These are phyloP conservation scores for Epithemia pelagica DNA, from an alignment of 108 stramenopile genomes.

Conservation along the genomic window DNA sequence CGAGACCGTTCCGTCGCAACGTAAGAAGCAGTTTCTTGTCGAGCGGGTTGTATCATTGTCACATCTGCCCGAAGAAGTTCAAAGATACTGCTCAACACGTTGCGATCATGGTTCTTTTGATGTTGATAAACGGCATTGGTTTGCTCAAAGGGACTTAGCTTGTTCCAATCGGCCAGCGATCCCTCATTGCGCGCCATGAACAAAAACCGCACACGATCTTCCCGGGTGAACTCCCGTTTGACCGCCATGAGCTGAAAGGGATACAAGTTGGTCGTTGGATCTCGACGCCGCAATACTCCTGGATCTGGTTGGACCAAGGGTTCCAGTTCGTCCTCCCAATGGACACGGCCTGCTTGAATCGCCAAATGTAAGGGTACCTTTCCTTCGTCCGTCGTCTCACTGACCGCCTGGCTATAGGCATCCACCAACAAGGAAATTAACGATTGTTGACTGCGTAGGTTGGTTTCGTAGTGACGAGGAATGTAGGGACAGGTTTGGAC, in stretches of 20 bases:
- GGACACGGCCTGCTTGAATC: slow-evolving; percentile 15
- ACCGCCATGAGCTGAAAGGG: slow-evolving; percentile 14
- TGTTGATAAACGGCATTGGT: background rate
- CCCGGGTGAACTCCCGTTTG: background rate
- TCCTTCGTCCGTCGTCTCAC: slow-evolving; percentile 8
- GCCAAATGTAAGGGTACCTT: slow-evolving; percentile 26
- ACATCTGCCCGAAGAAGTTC: slow-evolving; percentile 10
- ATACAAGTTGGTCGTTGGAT: slow-evolving; percentile 5
- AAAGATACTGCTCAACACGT: slow-evolving; percentile 4
- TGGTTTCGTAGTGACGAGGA: slow-evolving; percentile 6
- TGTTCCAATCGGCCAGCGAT: slow-evolving; percentile 2
- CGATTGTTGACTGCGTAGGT: background rate
- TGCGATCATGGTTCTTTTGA: background rate
- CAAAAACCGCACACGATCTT: background rate
- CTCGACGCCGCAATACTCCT: background rate
- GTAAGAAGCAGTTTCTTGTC: background rate
- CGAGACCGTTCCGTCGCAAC: background rate
- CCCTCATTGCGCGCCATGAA: background rate
- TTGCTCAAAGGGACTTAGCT: background rate
- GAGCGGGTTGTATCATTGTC: background rate
- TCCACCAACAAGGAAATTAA: background rate
- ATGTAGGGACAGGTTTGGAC: slow-evolving; percentile 4
- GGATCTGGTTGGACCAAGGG: slow-evolving; percentile 4
- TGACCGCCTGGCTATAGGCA: slow-evolving; percentile 15
- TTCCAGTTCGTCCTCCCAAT: slow-evolving; percentile 1